phyloP scores from a whole-genome alignment of 768 basidiomycete genomes.

The Psilocybe tampanensis region DNA sequence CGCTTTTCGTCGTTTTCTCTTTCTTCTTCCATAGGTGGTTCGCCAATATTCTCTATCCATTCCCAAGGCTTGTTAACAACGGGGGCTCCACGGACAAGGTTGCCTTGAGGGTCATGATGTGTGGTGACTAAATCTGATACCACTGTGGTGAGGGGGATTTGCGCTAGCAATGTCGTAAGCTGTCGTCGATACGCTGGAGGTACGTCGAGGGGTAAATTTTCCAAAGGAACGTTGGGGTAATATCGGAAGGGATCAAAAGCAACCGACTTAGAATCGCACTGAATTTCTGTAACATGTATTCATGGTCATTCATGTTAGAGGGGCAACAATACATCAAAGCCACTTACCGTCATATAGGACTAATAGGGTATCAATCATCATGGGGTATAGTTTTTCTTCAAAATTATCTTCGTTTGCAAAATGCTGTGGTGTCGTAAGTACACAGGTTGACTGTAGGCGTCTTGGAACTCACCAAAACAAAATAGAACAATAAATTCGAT shows the following conservation, averaged over 20 bases:
- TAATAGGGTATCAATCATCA: constrained; percentile 74
- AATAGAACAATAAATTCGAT: constrained; percentile 44
- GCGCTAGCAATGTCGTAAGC: constrained; percentile 59
- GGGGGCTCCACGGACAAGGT: constrained; percentile 46
- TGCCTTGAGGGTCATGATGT: constrained; percentile 56
- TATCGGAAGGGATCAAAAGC: constrained; percentile 65
- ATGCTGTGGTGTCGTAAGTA: constrained; percentile 37
- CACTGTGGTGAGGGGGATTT: constrained; percentile 48
- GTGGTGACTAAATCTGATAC: constrained; percentile 63
- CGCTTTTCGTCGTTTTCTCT: constrained; percentile 43
- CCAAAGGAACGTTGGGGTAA: constrained; percentile 54
- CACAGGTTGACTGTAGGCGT: constrained; percentile 1
- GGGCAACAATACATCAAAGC: not conserved
- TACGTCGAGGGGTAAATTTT: constrained; percentile 56
- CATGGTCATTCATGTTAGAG: not conserved
- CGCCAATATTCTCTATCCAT: constrained; percentile 81
- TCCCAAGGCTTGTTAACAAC: constrained; percentile 85
- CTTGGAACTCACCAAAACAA: constrained; percentile 49
- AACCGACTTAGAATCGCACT: constrained; percentile 54
- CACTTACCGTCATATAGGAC: constrained; percentile 72
- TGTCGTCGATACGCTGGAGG: constrained; percentile 61
- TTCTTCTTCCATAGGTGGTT: constrained; percentile 46
- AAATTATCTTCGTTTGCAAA: constrained; percentile 55
- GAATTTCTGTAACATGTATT: constrained; percentile 52
- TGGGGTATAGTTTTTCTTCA: constrained; percentile 60